A percentile compares a stretch with the other conserved stretches of the same genome.
Evolutionary conservation across 345 rosid species (phyloP).

Genomic region (Streptanthus diversifolius): DNA sequence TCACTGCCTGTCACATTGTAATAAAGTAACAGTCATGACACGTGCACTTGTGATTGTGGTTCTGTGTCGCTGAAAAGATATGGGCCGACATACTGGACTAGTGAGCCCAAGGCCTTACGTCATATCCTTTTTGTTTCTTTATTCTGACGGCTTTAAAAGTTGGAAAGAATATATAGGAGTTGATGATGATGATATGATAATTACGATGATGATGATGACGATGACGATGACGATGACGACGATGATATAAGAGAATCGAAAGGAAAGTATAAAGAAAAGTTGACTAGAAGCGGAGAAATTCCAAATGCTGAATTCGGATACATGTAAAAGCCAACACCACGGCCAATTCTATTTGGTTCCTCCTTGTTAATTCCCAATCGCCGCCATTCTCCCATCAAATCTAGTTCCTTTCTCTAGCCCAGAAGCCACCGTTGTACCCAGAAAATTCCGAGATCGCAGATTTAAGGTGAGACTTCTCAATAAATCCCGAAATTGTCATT

Average conservation of each 20-base stretch:
- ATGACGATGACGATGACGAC: neutral
- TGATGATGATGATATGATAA: neutral
- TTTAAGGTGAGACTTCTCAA: neutral
- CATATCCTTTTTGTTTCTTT: neutral
- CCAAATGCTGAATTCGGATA: constrained; percentile 22
- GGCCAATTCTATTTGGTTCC: constrained; percentile 12
- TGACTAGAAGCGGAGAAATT: constrained; percentile 29
- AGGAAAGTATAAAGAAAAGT: constrained; percentile 16
- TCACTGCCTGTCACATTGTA: constrained; percentile 10
- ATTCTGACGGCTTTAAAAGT: neutral
- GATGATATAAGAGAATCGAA: neutral
- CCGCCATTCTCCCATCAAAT: constrained; percentile 13
- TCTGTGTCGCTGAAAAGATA: neutral
- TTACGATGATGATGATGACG: neutral
- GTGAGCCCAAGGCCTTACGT: neutral
- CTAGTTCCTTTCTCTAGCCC: neutral
- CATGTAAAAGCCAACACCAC: constrained; percentile 10
- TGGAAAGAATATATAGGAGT: neutral
- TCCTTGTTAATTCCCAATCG: neutral
- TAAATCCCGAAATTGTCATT: neutral
- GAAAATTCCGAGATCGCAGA: neutral
- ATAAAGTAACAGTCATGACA: neutral
- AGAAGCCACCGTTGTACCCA: neutral
- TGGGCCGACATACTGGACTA: constrained; percentile 8
- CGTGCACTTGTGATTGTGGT: neutral